These are phyloP conservation scores for Candida tammaniensis DNA, from an alignment of 805 yeast species.

Conservation along the genomic window DNA sequence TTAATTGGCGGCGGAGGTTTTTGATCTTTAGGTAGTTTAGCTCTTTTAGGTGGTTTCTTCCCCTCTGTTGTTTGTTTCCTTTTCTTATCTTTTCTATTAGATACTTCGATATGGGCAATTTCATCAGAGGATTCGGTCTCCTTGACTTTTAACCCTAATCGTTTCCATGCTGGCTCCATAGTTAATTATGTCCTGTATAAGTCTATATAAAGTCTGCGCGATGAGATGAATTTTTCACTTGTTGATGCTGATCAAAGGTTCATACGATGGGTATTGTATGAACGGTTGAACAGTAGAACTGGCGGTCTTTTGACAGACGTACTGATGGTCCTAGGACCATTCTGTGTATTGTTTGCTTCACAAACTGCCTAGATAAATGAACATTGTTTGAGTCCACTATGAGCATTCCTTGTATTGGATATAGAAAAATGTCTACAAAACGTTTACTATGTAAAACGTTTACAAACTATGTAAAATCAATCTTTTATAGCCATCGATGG, in stretches of 20 bases:
- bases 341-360: slow-evolving; percentile 16
- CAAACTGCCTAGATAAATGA: slow-evolving; percentile 34
- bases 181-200: not conserved
- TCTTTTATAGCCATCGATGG: slow-evolving; percentile 53
- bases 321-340: too few species aligned
- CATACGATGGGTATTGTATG: too few species aligned
- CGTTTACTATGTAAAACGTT: too few species aligned
- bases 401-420: slow-evolving; percentile 36
- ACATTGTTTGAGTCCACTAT: slow-evolving; percentile 49
- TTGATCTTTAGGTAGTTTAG: slow-evolving; percentile 64
- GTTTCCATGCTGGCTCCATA: slow-evolving; percentile 74
- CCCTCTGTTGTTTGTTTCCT: slow-evolving; percentile 4
- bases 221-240: slow-evolving; percentile 1
- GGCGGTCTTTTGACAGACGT: slow-evolving; percentile 15
- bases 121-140: slow-evolving; percentile 39
- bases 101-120: slow-evolving; percentile 43
- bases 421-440: slow-evolving; percentile 36
- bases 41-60: slow-evolving; percentile 69
- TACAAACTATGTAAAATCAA: slow-evolving; percentile 23
- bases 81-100: slow-evolving; percentile 33
- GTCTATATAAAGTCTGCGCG: slow-evolving; percentile 2
- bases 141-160: slow-evolving; percentile 65
- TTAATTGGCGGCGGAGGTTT: slow-evolving; percentile 72
- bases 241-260: not conserved
- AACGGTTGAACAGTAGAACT: too few species aligned